Conservation (phyloP, 2,329 filamentous ascomycete genomes). For the Penicillium concentricum region DNA sequence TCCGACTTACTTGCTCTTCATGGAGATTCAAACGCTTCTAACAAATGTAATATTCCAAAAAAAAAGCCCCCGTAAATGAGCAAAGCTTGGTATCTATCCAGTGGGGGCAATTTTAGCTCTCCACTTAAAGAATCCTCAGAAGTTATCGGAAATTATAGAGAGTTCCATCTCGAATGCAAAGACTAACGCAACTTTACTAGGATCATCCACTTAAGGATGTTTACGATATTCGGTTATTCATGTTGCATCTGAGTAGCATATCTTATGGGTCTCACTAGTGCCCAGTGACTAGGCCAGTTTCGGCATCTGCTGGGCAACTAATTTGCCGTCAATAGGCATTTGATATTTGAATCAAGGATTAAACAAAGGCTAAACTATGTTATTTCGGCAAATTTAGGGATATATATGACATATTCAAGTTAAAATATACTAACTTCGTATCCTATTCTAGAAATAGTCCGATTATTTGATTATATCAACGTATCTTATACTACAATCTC, state of each 20-base stretch:
- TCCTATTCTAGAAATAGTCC: not conserved
- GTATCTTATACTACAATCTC: not conserved
- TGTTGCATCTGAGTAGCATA: not conserved
- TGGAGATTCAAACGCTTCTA: no score
- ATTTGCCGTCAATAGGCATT: not conserved
- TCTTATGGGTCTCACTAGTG: not conserved
- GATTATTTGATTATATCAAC: not conserved
- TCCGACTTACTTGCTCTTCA: no score
- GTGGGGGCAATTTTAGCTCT: no score
- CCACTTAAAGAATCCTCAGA: no score
- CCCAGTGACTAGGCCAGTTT: not conserved
- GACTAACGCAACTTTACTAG: not conserved
- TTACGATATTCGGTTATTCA: not conserved
- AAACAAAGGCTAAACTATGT: not conserved
- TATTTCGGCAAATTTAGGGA: not conserved
- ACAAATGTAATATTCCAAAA: no score
- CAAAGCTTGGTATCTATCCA: no score
- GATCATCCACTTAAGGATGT: not conserved
- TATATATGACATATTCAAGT: no score
- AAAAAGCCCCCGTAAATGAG: no score
- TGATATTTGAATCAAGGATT: not conserved
- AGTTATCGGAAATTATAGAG: no score
- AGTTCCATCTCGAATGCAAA: no score
- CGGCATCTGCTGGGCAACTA: not conserved
- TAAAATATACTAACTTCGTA: not conserved